Evolutionary conservation across 768 basidiomycete species (phyloP).

Genomic region (Boletus edulis): DNA sequence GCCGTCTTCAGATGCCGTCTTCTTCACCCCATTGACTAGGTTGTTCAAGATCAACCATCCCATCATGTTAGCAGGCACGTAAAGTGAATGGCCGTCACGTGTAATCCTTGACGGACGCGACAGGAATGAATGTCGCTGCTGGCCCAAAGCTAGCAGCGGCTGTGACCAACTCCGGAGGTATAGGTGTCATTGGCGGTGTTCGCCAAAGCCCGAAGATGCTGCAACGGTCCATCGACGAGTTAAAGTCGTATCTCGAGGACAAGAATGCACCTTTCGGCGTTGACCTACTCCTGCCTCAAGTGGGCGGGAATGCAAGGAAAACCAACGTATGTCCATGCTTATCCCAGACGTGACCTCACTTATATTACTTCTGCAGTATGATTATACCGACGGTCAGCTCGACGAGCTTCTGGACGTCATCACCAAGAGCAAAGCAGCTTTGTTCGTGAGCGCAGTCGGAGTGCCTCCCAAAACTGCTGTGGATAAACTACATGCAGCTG

Average conservation of each 20-base stretch:
- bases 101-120: not conserved
- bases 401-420: constrained; percentile 77
- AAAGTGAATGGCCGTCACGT: not conserved
- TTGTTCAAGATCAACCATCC: constrained; percentile 81
- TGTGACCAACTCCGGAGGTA: constrained; percentile 89
- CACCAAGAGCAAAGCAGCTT: constrained; percentile 64
- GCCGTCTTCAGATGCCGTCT: constrained; percentile 64
- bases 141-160: constrained; percentile 83
- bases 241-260: constrained; percentile 74
- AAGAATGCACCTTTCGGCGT: constrained; percentile 78
- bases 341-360: not conserved
- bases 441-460: constrained; percentile 84
- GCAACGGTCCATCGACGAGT: constrained; percentile 61
- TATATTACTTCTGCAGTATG: constrained; percentile 37
- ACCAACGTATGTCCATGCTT: constrained; percentile 54
- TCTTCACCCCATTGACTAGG: constrained; percentile 71
- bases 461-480: constrained; percentile 84
- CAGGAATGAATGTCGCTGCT: constrained; percentile 79
- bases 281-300: constrained; percentile 79
- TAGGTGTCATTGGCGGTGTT: constrained; percentile 86
- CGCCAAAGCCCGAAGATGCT: constrained; percentile 72
- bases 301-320: constrained; percentile 80
- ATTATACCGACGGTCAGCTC: constrained; percentile 79
- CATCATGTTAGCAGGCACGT: constrained; percentile 72
- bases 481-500: constrained; percentile 75